These are phyloP conservation scores for Cercis canadensis DNA, from an alignment of 306 rosid genomes.

Conservation along the genomic window DNA sequence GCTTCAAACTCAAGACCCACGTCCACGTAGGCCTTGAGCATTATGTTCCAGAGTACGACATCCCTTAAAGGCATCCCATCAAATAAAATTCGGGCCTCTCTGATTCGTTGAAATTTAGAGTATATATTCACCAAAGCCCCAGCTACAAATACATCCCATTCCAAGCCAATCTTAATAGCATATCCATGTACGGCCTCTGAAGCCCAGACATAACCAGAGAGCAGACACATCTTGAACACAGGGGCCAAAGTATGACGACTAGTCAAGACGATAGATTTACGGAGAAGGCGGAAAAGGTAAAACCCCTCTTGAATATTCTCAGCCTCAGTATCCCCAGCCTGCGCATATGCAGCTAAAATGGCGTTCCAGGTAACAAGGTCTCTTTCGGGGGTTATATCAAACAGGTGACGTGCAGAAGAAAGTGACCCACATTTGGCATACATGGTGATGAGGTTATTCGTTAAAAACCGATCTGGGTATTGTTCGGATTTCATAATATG, in stretches of 20 bases:
- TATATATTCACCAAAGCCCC: slow-evolving; percentile 79
- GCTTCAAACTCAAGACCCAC: slow-evolving; percentile 52
- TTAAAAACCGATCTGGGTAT: slow-evolving; percentile 51
- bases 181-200: slow-evolving; percentile 74
- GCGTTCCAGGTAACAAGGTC: slow-evolving; percentile 89
- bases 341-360: slow-evolving; percentile 69
- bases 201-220: slow-evolving; percentile 48
- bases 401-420: slow-evolving; percentile 65
- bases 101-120: slow-evolving; percentile 52
- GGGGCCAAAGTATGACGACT: slow-evolving; percentile 75
- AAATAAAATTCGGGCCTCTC: slow-evolving; percentile 71
- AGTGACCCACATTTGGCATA: slow-evolving; percentile 72
- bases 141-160: slow-evolving; percentile 68
- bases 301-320: slow-evolving; percentile 55
- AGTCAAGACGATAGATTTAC: slow-evolving; percentile 48
- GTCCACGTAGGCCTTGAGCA: slow-evolving; percentile 76
- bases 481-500: slow-evolving; percentile 54
- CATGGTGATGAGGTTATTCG: slow-evolving; percentile 79
- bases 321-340: slow-evolving; percentile 34
- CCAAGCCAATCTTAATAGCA: slow-evolving; percentile 71
- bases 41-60: slow-evolving; percentile 76
- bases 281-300: slow-evolving; percentile 60
- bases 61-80: slow-evolving; percentile 72
- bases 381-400: slow-evolving; percentile 57
- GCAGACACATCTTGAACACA: slow-evolving; percentile 62